A percentile compares a stretch with the other conserved stretches of the same genome.
phyloP scores from a whole-genome alignment of 352 stramenopile genomes.

The Phytophthora aleatoria region DNA sequence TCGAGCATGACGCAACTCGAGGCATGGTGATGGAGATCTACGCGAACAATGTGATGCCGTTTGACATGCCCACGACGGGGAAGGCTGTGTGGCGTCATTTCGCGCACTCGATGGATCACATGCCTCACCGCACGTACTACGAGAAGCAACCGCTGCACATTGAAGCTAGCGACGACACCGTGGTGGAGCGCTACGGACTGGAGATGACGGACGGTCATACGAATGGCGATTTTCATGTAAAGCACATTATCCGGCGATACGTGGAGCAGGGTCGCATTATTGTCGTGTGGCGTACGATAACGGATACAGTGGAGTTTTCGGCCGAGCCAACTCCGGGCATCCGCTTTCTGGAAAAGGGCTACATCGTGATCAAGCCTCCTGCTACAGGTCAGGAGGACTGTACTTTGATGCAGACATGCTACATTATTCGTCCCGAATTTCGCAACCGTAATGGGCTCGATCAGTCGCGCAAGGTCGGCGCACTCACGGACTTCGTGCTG shows the following conservation, averaged over 20 bases:
- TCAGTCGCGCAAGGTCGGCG: constrained; percentile 41
- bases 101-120: constrained; percentile 41
- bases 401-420: constrained; percentile 48
- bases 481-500: constrained; percentile 57
- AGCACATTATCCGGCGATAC: constrained; percentile 40
- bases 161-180: constrained; percentile 37
- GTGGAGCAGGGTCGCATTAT: constrained; percentile 41
- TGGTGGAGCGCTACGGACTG: constrained; percentile 42
- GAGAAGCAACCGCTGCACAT: constrained; percentile 45
- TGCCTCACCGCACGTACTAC: constrained; percentile 43
- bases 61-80: constrained; percentile 36
- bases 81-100: constrained; percentile 46
- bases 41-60: constrained; percentile 45
- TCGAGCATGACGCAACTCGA: constrained; percentile 36
- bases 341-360: constrained; percentile 45
- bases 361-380: constrained; percentile 47
- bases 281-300: constrained; percentile 46
- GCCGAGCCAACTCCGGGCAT: constrained; percentile 37
- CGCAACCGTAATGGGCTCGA: constrained; percentile 33
- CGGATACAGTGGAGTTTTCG: constrained; percentile 45
- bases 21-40: constrained; percentile 50
- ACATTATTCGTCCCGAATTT: constrained; percentile 45
- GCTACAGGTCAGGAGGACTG: constrained; percentile 29
- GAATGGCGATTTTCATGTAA: constrained; percentile 43
- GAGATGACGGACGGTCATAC: constrained; percentile 38